These are phyloP conservation scores for Dioscorea dumetorum DNA, from an alignment of 106 monocot genomes.

Conservation along the genomic window DNA sequence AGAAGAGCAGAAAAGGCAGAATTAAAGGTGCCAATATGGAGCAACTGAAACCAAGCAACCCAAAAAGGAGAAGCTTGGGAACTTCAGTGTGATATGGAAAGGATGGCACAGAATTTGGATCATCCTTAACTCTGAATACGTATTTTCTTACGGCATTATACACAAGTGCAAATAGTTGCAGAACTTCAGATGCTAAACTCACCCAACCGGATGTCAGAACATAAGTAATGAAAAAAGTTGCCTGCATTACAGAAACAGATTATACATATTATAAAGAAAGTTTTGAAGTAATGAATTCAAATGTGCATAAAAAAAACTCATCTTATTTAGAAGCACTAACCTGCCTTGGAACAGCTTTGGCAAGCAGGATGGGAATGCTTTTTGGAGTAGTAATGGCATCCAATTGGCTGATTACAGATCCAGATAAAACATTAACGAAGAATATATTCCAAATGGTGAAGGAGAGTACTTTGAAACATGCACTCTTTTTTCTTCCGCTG, in stretches of 20 bases:
- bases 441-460: constrained; percentile 98
- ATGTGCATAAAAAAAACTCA: neutral
- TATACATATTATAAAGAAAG: constrained; percentile 7
- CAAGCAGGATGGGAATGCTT: constrained; percentile 67
- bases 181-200: constrained; percentile 78
- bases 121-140: constrained; percentile 37
- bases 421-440: constrained; percentile 92
- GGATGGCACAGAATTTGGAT: constrained; percentile 44
- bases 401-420: constrained; percentile 74
- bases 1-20: constrained; percentile 82
- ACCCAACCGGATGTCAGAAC: constrained; percentile 97
- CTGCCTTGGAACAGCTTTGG: constrained; percentile 91
- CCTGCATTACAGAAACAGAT: constrained; percentile 33
- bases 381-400: constrained; percentile 71
- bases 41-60: constrained; percentile 87
- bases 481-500: constrained; percentile 87
- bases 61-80: constrained; percentile 79
- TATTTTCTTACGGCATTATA: constrained; percentile 60
- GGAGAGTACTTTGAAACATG: constrained; percentile 77
- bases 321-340: constrained; percentile 20
- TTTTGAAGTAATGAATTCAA: neutral
- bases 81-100: constrained; percentile 97
- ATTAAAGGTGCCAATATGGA: constrained; percentile 90
- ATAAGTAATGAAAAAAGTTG: constrained; percentile 95
- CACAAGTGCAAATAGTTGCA: constrained; percentile 71